phyloP scores from a whole-genome alignment of 768 basidiomycete species.

The Phanerochaete sordida region DNA sequence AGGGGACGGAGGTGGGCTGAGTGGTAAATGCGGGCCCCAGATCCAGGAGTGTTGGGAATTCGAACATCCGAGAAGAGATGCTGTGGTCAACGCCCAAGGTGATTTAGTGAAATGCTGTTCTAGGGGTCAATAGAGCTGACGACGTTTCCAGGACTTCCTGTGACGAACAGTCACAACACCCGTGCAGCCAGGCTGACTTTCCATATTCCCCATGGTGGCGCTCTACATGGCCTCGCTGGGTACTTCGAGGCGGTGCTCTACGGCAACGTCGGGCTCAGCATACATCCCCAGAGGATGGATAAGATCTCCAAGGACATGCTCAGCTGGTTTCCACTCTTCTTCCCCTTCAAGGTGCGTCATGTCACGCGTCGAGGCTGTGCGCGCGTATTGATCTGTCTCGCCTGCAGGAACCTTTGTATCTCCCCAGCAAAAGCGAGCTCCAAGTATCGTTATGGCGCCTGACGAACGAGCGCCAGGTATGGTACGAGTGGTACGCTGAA shows the following conservation, averaged over 20 bases:
- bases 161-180: constrained; percentile 95
- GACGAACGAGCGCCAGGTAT: constrained; percentile 84
- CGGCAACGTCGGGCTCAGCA: constrained; percentile 85
- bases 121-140: not conserved
- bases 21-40: constrained; percentile 71
- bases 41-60: constrained; percentile 98
- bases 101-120: constrained; percentile 11
- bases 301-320: constrained; percentile 93
- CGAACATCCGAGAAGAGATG: constrained; percentile 85
- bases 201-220: constrained; percentile 91
- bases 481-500: constrained; percentile 99
- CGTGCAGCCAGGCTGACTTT: constrained; percentile 84
- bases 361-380: not conserved
- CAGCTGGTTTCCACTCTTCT: constrained; percentile 98
- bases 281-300: constrained; percentile 87
- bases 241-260: constrained; percentile 97
- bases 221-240: constrained; percentile 91
- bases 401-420: constrained; percentile 82
- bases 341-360: constrained; percentile 74
- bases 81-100: constrained; percentile 73
- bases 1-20: constrained; percentile 59
- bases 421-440: constrained; percentile 89
- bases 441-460: constrained; percentile 94
- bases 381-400: not conserved
- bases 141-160: constrained; percentile 66